phyloP scores from a whole-genome alignment of 768 basidiomycete genomes.

The Rhodotorula graminis region DNA sequence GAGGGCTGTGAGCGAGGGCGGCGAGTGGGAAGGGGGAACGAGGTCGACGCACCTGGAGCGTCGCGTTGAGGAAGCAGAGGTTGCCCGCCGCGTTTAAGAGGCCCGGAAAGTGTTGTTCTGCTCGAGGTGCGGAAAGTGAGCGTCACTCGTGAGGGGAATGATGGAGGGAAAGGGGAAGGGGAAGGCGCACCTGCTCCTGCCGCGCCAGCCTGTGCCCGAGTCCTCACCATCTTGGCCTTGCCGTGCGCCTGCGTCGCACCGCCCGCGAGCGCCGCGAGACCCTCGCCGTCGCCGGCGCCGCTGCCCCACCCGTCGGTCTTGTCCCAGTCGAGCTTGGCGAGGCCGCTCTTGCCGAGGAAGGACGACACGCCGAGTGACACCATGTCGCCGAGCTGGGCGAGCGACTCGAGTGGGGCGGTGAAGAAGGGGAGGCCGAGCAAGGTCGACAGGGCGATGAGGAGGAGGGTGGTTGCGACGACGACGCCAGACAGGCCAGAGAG shows the following conservation, averaged over 20 bases:
- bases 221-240: slow-evolving; percentile 16
- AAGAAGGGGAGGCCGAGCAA: neutral
- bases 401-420: neutral
- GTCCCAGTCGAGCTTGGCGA: slow-evolving; percentile 6
- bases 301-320: neutral
- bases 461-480: neutral
- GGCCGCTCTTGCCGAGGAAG: slow-evolving; percentile 5
- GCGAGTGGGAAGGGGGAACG: neutral
- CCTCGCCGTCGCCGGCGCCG: neutral
- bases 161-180: neutral
- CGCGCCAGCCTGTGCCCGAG: neutral
- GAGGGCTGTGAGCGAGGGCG: too few relatives aligned
- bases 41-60: slow-evolving; percentile 60
- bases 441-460: neutral
- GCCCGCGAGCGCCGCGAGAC: neutral
- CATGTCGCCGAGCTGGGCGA: slow-evolving; percentile 4
- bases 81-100: slow-evolving; percentile 94
- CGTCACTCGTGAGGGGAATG: too few relatives aligned
- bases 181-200: slow-evolving; percentile 2
- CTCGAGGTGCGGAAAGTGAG: neutral
- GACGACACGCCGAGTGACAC: neutral
- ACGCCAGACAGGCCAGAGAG: neutral
- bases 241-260: neutral
- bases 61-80: slow-evolving; percentile 97
- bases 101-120: slow-evolving; percentile 61